Evolutionary conservation across 2,329 filamentous ascomycete species (phyloP).

Genomic region (Diaporthe australafricana): DNA sequence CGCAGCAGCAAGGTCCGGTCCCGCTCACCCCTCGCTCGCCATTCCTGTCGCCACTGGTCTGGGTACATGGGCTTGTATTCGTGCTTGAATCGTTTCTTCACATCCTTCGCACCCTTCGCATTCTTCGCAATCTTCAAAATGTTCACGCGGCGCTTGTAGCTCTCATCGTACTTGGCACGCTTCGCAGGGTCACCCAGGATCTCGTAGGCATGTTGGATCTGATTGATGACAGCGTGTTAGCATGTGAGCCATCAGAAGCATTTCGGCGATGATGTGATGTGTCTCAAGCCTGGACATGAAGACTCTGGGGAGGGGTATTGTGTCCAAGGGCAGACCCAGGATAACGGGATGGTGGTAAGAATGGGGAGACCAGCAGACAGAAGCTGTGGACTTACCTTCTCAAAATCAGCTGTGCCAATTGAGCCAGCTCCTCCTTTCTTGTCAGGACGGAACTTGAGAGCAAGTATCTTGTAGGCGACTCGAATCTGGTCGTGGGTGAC

Average conservation of each 20-base stretch:
- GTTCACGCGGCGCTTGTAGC: too few relatives aligned
- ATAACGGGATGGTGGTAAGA: too few relatives aligned
- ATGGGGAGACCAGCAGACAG: neutral
- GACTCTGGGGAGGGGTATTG: too few relatives aligned
- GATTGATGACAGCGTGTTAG: neutral
- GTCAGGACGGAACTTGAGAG: neutral
- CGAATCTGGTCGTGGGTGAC: neutral
- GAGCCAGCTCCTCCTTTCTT: neutral
- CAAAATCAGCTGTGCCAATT: neutral
- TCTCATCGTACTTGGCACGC: neutral
- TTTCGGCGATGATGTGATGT: too few relatives aligned
- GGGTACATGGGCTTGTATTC: neutral
- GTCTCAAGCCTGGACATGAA: too few relatives aligned
- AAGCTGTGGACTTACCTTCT: neutral
- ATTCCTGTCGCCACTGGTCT: too few relatives aligned
- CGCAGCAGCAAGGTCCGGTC: too few relatives aligned
- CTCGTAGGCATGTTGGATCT: neutral
- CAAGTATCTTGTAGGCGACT: neutral
- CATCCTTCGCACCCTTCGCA: too few relatives aligned
- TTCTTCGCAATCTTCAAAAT: too few relatives aligned
- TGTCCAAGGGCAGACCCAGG: too few relatives aligned
- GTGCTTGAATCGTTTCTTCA: neutral
- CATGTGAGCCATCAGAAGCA: accelerated
- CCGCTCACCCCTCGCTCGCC: too few relatives aligned
- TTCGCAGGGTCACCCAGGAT: neutral